Evolutionary conservation across 306 rosid species (phyloP).

Genomic region (Quercus ilex): DNA sequence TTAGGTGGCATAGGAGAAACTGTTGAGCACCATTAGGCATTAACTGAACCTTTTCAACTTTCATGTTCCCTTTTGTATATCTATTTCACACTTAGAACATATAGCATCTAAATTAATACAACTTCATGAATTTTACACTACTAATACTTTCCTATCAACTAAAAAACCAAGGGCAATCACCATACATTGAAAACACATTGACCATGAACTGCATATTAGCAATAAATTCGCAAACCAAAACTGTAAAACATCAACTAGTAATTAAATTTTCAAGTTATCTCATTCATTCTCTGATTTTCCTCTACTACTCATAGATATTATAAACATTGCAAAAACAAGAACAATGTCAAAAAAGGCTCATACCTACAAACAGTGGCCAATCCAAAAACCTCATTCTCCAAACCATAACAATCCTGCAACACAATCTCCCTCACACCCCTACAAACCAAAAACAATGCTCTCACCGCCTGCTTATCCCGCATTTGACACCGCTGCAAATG

Average conservation of each 20-base stretch:
- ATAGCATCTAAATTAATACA: neutral
- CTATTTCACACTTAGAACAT: neutral
- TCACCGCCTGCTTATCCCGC: constrained; percentile 40
- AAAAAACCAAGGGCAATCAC: neutral
- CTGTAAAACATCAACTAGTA: too few relatives aligned
- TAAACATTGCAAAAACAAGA: neutral
- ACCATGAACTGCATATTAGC: neutral
- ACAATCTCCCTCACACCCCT: constrained; percentile 58
- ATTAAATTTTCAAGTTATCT: too few relatives aligned
- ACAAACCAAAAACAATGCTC: constrained; percentile 56
- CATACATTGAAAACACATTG: neutral
- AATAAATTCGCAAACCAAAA: neutral
- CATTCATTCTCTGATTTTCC: too few relatives aligned
- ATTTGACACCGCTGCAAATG: constrained; percentile 72
- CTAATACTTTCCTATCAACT: neutral
- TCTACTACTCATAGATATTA: too few relatives aligned
- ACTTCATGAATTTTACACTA: neutral
- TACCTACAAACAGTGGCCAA: constrained; percentile 73
- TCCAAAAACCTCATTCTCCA: constrained; percentile 50
- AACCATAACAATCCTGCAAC: constrained; percentile 80
- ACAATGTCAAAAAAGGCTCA: constrained; percentile 1
- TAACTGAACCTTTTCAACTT: neutral
- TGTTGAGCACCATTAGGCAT: neutral
- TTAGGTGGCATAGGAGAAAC: neutral
- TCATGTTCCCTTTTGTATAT: neutral